Evolutionary conservation across 2,329 filamentous ascomycete genomes (phyloP).

Genomic region (Waltergamsia citrina): DNA sequence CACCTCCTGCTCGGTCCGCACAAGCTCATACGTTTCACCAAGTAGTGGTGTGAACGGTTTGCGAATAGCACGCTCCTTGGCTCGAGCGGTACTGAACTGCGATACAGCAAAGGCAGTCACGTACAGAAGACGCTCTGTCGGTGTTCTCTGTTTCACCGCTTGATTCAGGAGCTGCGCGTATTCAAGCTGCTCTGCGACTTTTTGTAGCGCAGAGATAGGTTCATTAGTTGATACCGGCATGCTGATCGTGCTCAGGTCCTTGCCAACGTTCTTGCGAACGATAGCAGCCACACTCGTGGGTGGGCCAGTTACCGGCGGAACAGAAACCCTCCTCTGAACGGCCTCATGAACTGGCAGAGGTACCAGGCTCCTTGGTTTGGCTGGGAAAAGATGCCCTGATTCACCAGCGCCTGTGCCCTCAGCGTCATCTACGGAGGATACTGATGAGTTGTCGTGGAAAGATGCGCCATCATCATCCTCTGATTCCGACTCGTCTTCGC

Average conservation of each 20-base stretch:
- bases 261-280: constrained; percentile 93
- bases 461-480: constrained; percentile 47
- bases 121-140: constrained; percentile 66
- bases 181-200: constrained; percentile 82
- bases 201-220: constrained; percentile 78
- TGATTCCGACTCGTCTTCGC: constrained; percentile 53
- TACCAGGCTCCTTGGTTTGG: constrained; percentile 62
- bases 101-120: constrained; percentile 88
- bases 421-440: constrained; percentile 50
- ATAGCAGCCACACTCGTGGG: constrained; percentile 92
- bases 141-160: constrained; percentile 52
- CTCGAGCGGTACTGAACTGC: constrained; percentile 68
- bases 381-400: constrained; percentile 57
- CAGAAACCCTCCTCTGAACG: constrained; percentile 57
- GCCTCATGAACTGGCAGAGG: constrained; percentile 65
- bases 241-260: constrained; percentile 90
- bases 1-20: constrained; percentile 69
- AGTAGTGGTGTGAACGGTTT: constrained; percentile 98
- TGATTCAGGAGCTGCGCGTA: constrained; percentile 78
- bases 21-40: constrained; percentile 88
- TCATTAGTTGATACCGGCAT: constrained; percentile 98
- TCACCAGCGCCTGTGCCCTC: constrained; percentile 51
- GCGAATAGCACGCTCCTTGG: constrained; percentile 83
- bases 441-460: constrained; percentile 45
- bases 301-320: constrained; percentile 64